These are phyloP conservation scores for Pterocarpus santalinus DNA, from an alignment of 306 rosid species.

Conservation along the genomic window DNA sequence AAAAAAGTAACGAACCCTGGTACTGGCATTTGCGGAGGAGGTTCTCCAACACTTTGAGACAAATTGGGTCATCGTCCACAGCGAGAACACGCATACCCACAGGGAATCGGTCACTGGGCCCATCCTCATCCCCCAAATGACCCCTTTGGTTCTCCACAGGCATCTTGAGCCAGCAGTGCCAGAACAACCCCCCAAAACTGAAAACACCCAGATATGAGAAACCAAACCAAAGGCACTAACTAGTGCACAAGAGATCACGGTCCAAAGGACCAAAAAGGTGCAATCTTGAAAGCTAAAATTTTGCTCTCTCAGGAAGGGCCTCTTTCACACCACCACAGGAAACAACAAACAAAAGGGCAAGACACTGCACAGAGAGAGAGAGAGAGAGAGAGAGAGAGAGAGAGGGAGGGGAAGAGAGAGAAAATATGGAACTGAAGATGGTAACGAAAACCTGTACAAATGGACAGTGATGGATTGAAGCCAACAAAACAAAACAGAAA, in stretches of 20 bases:
- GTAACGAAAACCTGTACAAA: conserved; percentile 60
- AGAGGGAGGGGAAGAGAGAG: not conserved
- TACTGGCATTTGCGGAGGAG: conserved; percentile 90
- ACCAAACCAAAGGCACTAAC: too few species aligned
- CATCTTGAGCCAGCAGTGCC: conserved; percentile 50
- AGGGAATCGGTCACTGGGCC: conserved; percentile 63
- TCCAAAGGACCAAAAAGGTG: conserved; percentile 41
- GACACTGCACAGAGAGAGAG: conserved; percentile 16
- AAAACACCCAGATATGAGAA: conserved; percentile 44
- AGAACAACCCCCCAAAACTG: not conserved
- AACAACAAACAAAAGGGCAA: conserved; percentile 22
- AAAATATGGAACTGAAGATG: conserved; percentile 33
- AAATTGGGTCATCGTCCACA: conserved; percentile 88
- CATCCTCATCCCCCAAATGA: conserved; percentile 48
- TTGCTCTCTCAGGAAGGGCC: not conserved
- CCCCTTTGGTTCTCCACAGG: conserved; percentile 65
- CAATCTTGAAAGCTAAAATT: conserved; percentile 47
- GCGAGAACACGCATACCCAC: conserved; percentile 97
- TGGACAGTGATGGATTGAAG: conserved; percentile 67
- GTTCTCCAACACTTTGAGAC: conserved; percentile 76
- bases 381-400: conserved; percentile 10
- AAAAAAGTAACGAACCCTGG: conserved; percentile 63
- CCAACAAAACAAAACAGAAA: conserved; percentile 63
- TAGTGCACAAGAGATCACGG: conserved; percentile 37
- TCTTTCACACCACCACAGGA: conserved; percentile 22